Percentiles rank a stretch among this genome's conserved stretches.
Conservation (phyloP, 1,139 yeast species). For the Ogataea hybrid region DNA sequence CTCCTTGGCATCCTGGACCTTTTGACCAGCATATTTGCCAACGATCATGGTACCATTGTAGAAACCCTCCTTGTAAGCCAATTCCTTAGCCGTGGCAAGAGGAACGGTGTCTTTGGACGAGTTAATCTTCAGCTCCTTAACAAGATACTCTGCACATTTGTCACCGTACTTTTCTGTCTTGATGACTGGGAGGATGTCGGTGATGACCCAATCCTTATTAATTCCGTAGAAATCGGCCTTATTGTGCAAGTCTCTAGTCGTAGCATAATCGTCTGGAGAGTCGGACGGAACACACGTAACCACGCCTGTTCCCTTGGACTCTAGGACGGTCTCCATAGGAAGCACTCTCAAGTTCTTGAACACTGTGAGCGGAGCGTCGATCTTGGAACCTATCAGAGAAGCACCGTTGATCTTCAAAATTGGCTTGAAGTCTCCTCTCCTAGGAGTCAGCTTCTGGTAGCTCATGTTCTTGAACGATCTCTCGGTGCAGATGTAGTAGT, state of each 20-base stretch:
- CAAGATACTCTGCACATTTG: slow-evolving; percentile 80
- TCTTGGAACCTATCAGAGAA: slow-evolving; percentile 78
- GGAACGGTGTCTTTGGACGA: slow-evolving; percentile 90
- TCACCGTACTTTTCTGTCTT: slow-evolving; percentile 86
- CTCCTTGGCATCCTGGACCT: slow-evolving; percentile 88
- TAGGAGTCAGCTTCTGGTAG: slow-evolving; percentile 89
- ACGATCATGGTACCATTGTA: slow-evolving; percentile 80
- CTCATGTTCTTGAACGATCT: slow-evolving; percentile 99
- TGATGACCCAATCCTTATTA: slow-evolving; percentile 81
- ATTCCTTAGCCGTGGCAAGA: slow-evolving; percentile 89
- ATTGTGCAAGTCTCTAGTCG: slow-evolving; percentile 76
- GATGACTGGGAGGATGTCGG: slow-evolving; percentile 71
- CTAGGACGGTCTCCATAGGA: slow-evolving; percentile 97
- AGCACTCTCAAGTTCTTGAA: slow-evolving; percentile 73
- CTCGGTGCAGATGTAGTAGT: slow-evolving; percentile 83
- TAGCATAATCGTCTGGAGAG: slow-evolving; percentile 95
- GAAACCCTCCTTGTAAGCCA: slow-evolving; percentile 95
- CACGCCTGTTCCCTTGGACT: slow-evolving; percentile 97
- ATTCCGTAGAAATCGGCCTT: slow-evolving; percentile 91
- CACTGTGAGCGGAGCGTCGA: slow-evolving; percentile 80
- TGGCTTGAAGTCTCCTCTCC: slow-evolving; percentile 74
- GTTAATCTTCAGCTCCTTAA: slow-evolving; percentile 84
- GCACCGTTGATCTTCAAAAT: slow-evolving; percentile 64
- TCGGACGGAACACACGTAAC: slow-evolving; percentile 98
- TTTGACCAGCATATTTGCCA: slow-evolving; percentile 85